Conservation (phyloP, 2,329 filamentous ascomycete genomes). For the Fusarium sp. region DNA sequence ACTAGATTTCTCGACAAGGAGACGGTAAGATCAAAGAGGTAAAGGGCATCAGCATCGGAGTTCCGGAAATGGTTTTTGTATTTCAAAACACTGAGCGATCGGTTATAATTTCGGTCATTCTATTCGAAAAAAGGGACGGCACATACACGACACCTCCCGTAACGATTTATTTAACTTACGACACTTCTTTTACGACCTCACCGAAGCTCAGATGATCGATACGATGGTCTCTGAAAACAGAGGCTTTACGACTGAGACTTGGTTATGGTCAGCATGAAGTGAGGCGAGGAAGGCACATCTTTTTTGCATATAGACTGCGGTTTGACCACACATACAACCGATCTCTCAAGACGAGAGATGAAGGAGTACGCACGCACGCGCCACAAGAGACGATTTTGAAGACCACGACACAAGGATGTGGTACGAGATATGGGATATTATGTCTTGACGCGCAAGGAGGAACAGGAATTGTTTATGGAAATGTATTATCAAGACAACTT, state of each 20-base stretch:
- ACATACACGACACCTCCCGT: conserved; percentile 21
- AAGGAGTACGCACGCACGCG: conserved; percentile 29
- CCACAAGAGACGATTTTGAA: conserved; percentile 34
- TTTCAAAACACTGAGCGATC: conserved; percentile 37
- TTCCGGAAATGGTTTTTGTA: conserved; percentile 44
- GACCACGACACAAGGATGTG: conserved; percentile 35
- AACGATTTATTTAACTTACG: conserved; percentile 13
- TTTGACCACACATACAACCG: conserved; percentile 33
- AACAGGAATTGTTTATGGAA: conserved; percentile 36
- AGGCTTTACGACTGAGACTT: conserved; percentile 8
- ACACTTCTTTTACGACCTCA: neutral
- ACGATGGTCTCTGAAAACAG: conserved; percentile 35
- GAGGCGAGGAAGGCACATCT: conserved; percentile 31
- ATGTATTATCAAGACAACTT: conserved; percentile 44
- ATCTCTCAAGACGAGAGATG: conserved; percentile 32
- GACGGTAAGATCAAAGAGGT: conserved; percentile 40
- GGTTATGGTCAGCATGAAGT: conserved; percentile 3
- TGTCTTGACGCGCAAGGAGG: conserved; percentile 32
- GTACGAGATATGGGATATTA: conserved; percentile 37
- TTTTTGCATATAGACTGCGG: conserved; percentile 45
- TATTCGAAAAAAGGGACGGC: conserved; percentile 31
- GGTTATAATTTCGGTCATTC: conserved; percentile 41
- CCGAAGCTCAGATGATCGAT: conserved; percentile 6
- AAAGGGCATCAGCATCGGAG: conserved; percentile 52
- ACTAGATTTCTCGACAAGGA: conserved; percentile 21